Evolutionary conservation across 208 protist species (phyloP).

Genomic region (Crithidia brevicula): DNA sequence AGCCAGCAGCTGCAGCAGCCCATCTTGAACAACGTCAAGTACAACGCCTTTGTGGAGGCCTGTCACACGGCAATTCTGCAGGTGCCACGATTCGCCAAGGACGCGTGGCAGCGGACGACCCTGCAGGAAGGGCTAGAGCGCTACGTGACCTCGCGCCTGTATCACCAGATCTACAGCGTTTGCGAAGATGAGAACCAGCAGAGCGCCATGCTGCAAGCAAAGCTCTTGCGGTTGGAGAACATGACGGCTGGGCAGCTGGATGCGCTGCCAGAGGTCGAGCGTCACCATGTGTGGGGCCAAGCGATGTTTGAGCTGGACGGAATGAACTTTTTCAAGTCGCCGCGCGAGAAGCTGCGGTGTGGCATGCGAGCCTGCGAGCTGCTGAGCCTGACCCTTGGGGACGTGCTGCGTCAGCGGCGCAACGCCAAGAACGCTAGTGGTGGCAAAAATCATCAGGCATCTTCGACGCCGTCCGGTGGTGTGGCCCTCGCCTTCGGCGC

Average conservation of each 20-base stretch:
- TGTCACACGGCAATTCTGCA: conserved; percentile 30
- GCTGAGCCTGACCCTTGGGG: conserved; percentile 51
- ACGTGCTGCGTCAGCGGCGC: conserved; percentile 43
- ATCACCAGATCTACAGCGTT: conserved; percentile 59
- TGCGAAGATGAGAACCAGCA: conserved; percentile 39
- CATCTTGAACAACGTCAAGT: conserved; percentile 23
- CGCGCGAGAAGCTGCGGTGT: conserved; percentile 78
- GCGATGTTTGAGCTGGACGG: conserved; percentile 85
- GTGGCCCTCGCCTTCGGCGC: conserved; percentile 60
- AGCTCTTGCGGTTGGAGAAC: conserved; percentile 41
- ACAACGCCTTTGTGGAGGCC: conserved; percentile 28
- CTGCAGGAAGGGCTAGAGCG: conserved; percentile 76
- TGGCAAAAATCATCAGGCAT: background rate
- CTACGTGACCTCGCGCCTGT: conserved; percentile 80
- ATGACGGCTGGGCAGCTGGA: conserved; percentile 60
- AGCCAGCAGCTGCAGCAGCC: conserved; percentile 37
- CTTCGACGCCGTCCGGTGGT: background rate
- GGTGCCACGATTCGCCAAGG: conserved; percentile 25
- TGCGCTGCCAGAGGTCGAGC: conserved; percentile 63
- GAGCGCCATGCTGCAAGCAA: conserved; percentile 45
- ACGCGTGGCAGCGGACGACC: conserved; percentile 29
- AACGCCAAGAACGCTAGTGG: conserved; percentile 1
- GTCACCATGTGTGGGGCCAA: conserved; percentile 74
- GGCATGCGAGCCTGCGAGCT: conserved; percentile 66
- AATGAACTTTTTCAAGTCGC: conserved; percentile 89